Percentiles rank a stretch among this genome's conserved stretches.
These are phyloP conservation scores for Pugionium cornutum DNA, from an alignment of 345 rosid species.

Conservation along the genomic window DNA sequence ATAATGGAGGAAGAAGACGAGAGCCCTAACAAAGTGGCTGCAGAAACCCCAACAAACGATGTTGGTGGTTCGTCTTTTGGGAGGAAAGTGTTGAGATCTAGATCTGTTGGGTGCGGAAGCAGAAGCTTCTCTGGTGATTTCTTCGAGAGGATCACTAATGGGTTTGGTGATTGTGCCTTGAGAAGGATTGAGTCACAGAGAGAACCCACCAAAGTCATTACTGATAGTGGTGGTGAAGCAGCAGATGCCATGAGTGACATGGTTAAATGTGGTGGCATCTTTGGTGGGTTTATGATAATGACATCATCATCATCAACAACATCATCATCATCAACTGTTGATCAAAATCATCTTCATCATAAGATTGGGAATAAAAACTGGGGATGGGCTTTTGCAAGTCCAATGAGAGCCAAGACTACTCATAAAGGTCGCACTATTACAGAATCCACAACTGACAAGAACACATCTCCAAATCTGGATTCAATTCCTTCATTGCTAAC, in stretches of 20 bases:
- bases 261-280: conserved; percentile 92
- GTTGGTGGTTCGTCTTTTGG: conserved; percentile 57
- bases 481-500: conserved; percentile 77
- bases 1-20: conserved; percentile 40
- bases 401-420: conserved; percentile 76
- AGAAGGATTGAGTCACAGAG: conserved; percentile 94
- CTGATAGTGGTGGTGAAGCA: conserved; percentile 23
- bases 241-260: conserved; percentile 61
- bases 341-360: conserved; percentile 35
- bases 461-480: conserved; percentile 48
- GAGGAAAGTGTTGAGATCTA: conserved; percentile 93
- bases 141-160: conserved; percentile 92
- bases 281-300: conserved; percentile 80
- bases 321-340: conserved; percentile 50
- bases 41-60: conserved; percentile 28
- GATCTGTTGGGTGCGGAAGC: conserved; percentile 99
- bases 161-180: conserved; percentile 96
- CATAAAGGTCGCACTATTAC: conserved; percentile 40
- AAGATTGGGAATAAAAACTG: conserved; percentile 55
- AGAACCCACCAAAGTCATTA: conserved; percentile 50
- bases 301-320: conserved; percentile 69
- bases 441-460: conserved; percentile 34
- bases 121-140: conserved; percentile 98
- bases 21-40: conserved; percentile 27
- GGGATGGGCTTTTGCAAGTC: conserved; percentile 96